Base-by-base conservation (phyloP, 805 yeast genomes). In the Lipomyces sp. region DNA sequence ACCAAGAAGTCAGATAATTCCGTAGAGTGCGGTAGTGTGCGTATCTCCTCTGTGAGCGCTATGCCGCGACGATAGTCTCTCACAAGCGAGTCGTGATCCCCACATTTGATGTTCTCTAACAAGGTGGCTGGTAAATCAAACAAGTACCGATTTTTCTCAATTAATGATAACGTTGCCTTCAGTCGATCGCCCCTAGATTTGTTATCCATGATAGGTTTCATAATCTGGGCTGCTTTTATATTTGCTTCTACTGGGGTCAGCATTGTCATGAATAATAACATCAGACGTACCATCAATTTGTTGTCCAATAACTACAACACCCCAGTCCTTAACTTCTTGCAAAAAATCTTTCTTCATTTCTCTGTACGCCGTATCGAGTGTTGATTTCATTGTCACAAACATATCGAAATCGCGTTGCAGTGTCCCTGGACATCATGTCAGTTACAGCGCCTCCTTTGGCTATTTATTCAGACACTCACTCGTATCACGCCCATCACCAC, bases 361-460 rank as follows among this genome's bases (percentile, higher is more conserved):
- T 29, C 76, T 79, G 67, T 86, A 83, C 3, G 88, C 86, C 34
- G 82, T 82, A 73, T 89, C 93, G 48, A 90, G 77, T 2, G 85
- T 80, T 32, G 88, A 84, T 73, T 90, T 90, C 34, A 87, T 82
- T 68, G 83, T 84, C 39, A 90, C 90, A 69, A 88, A 89, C 70
- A 83, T 81, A 62, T 85, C 83, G 71, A 86, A 88, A 73, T 89
- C 90, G 13, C 81, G 67, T 39, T 64, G 67, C 5, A 62, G 4
- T 1, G 15, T 45, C 6, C 63, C 69, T 65, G 13, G 24, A 33
- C 6, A 7, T 7, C 7, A 2, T 0, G 45, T 29, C 30, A n/a
- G 35, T 0, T 13, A 56, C 24, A n/a, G 15, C 18, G 8, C 33
- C 11, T 13, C n/a, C 53, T 15, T 1, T 32, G 11, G 8, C 34